A percentile compares a stretch with the other conserved stretches of the same genome.
phyloP scores from a whole-genome alignment of 495 filamentous ascomycete species.

The Bathelium albidoporum region DNA sequence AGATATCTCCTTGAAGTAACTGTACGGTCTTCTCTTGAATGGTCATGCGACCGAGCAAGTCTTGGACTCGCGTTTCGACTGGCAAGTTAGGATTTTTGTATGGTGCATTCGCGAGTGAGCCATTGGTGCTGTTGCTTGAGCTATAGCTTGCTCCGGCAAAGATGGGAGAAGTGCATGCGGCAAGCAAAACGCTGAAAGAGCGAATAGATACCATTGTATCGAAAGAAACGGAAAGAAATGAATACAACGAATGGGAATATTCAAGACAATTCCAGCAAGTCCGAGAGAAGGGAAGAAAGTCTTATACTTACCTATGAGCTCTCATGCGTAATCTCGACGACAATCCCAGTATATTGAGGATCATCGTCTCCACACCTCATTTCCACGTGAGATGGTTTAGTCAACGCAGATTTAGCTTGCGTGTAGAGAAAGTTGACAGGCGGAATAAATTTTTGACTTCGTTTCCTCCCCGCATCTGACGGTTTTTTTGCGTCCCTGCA shows the following conservation, averaged over 20 bases:
- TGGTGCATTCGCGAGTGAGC: constrained; percentile 11
- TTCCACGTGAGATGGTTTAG: not conserved
- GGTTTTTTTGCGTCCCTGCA: constrained; percentile 1
- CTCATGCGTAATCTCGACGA: not conserved
- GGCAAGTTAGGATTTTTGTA: constrained; percentile 55
- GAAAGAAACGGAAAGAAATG: not conserved
- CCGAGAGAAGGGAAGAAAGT: not conserved
- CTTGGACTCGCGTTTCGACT: constrained; percentile 51
- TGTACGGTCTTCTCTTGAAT: constrained; percentile 60
- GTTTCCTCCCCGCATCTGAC: not conserved
- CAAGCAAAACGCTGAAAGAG: not conserved
- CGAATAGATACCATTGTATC: not conserved
- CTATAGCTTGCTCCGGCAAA: not conserved
- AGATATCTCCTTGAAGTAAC: constrained; percentile 49
- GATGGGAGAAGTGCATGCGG: not conserved
- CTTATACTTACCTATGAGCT: not conserved
- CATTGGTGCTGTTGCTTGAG: not conserved
- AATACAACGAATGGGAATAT: not conserved
- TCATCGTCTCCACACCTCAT: not conserved
- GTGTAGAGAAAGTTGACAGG: not conserved
- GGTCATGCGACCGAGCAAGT: constrained; percentile 59
- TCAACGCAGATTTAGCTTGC: not conserved
- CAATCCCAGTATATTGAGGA: not conserved
- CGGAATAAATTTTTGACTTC: constrained; percentile 1
- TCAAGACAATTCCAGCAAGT: too few species aligned